These are phyloP conservation scores for Claviceps pazoutovae DNA, from an alignment of 2,329 filamentous ascomycete genomes.

Conservation along the genomic window DNA sequence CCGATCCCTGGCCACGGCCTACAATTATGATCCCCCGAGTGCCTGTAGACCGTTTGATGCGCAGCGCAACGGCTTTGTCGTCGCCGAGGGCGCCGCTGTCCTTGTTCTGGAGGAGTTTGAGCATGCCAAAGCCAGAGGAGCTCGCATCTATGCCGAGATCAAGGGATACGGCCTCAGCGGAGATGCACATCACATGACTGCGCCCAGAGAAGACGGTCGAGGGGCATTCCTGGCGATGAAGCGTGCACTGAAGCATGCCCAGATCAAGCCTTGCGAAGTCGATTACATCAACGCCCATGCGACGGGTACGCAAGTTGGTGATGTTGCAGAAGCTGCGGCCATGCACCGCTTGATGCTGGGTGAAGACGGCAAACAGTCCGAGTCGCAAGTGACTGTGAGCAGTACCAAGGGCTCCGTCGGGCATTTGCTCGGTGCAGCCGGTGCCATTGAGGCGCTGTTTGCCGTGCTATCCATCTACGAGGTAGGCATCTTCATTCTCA, in stretches of 20 bases:
- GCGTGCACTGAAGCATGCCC: slow-evolving; percentile 60
- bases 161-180: slow-evolving; percentile 81
- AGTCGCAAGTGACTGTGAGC: slow-evolving; percentile 63
- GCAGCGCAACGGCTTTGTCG: slow-evolving; percentile 71
- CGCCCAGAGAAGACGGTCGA: slow-evolving; percentile 66
- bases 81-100: slow-evolving; percentile 82
- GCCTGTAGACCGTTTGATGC: slow-evolving; percentile 82
- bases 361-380: slow-evolving; percentile 46
- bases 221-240: slow-evolving; percentile 80
- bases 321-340: slow-evolving; percentile 74
- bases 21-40: slow-evolving; percentile 55
- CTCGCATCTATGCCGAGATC: slow-evolving; percentile 76
- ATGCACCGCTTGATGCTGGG: slow-evolving; percentile 67
- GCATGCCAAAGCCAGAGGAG: slow-evolving; percentile 68
- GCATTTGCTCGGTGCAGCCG: slow-evolving; percentile 81
- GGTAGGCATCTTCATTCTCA: slow-evolving; percentile 34
- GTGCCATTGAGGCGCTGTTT: slow-evolving; percentile 81
- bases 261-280: slow-evolving; percentile 52
- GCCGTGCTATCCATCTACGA: slow-evolving; percentile 65
- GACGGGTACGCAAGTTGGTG: slow-evolving; percentile 74
- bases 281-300: slow-evolving; percentile 96
- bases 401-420: slow-evolving; percentile 91
- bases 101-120: slow-evolving; percentile 80
- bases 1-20: slow-evolving; percentile 69
- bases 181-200: slow-evolving; percentile 89